These are phyloP conservation scores for Vaccinium corymbosum DNA, from an alignment of 148 eudicot species.

Conservation along the genomic window DNA sequence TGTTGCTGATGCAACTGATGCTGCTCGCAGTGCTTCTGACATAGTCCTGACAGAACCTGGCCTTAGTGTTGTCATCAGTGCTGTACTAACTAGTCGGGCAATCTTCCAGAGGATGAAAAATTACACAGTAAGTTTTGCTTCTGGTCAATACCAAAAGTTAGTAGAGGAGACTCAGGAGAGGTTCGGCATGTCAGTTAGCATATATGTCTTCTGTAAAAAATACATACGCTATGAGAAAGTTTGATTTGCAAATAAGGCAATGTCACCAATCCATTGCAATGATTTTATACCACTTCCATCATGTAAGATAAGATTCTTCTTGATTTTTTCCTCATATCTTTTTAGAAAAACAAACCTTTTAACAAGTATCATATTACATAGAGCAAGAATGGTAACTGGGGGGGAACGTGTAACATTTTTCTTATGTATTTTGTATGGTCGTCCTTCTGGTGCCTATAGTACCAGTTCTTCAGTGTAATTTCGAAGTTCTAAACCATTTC, in stretches of 20 bases:
- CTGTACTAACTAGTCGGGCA: conserved; percentile 72
- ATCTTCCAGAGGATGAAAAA: conserved; percentile 84
- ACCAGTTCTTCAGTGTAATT: neutral
- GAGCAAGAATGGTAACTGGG: neutral
- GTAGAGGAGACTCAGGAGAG: neutral
- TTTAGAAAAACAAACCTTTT: neutral
- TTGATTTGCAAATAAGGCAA: neutral
- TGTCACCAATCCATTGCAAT: neutral
- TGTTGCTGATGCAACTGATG: conserved; percentile 87
- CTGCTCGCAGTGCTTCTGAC: conserved; percentile 81
- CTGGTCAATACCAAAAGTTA: neutral
- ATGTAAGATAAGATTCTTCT: neutral
- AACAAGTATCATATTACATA: neutral
- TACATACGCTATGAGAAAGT: neutral
- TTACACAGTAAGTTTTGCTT: conserved; percentile 47
- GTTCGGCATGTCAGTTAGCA: neutral
- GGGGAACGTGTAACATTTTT: neutral
- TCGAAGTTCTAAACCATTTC: neutral
- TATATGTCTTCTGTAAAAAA: too few species aligned
- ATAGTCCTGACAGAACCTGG: conserved; percentile 81
- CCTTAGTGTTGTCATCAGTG: conserved; percentile 79
- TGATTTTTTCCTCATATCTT: neutral
- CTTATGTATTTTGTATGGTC: neutral
- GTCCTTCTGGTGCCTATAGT: neutral
- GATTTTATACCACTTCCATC: neutral